Conservation (phyloP, 2,329 filamentous ascomycete species). For the Tolypocladium guangdongense region DNA sequence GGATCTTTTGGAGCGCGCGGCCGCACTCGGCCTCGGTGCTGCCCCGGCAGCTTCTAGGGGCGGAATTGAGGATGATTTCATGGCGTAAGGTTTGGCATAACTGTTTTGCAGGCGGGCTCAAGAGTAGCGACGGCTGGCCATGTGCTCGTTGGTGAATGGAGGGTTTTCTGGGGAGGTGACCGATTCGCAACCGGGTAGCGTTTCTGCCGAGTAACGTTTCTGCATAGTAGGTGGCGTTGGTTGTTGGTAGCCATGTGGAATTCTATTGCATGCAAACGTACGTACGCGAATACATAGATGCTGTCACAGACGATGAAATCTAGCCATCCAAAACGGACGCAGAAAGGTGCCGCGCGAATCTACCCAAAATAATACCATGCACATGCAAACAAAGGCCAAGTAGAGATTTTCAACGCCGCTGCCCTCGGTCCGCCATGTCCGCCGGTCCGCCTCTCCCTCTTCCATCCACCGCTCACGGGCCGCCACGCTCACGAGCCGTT, state of each 20-base stretch:
- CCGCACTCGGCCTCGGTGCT: slow-evolving; percentile 27
- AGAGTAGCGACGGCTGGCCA: neutral
- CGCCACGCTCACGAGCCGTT: slow-evolving; percentile 18
- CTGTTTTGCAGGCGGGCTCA: neutral
- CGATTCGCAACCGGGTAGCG: neutral
- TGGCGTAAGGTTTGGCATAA: slow-evolving; percentile 20
- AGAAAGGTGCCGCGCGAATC: neutral
- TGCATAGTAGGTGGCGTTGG: neutral
- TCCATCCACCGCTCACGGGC: neutral
- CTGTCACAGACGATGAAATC: neutral
- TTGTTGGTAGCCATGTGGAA: neutral
- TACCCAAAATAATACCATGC: neutral
- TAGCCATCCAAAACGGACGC: neutral
- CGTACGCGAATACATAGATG: neutral
- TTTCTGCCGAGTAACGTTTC: neutral
- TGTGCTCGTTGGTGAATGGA: neutral
- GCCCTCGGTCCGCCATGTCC: neutral
- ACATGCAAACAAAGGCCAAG: neutral
- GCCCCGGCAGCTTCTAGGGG: slow-evolving; percentile 4
- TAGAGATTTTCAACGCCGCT: neutral
- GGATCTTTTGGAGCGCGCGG: slow-evolving; percentile 33
- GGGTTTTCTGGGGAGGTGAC: neutral
- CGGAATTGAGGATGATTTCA: slow-evolving; percentile 33
- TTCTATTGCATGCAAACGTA: neutral
- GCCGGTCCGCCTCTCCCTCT: neutral